A percentile compares a stretch with the other conserved stretches of the same genome.
These are phyloP conservation scores for Lasiodiplodia hormozganensis DNA, from an alignment of 2,329 filamentous ascomycete genomes.

Conservation along the genomic window DNA sequence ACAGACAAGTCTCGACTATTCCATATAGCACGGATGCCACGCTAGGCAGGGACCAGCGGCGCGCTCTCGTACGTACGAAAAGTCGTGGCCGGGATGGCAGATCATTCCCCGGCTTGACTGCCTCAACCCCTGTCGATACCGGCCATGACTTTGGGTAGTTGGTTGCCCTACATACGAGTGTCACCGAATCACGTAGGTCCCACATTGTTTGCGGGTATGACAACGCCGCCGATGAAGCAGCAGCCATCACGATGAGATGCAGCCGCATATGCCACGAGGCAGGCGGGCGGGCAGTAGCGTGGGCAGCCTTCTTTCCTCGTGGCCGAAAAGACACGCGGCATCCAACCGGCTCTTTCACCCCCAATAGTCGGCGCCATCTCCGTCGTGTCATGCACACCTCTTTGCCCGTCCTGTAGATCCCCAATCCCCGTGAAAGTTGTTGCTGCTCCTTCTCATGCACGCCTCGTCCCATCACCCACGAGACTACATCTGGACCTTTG, in stretches of 20 bases:
- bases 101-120: not conserved
- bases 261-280: no score
- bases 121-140: not conserved
- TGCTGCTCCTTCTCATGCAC: not conserved
- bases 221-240: no score
- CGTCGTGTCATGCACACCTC: no score
- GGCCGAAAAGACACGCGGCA: no score
- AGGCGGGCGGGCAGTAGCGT: no score
- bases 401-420: no score
- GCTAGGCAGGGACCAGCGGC: not conserved
- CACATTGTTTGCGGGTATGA: no score
- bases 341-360: no score
- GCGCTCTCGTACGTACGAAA: not conserved
- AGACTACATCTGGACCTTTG: not conserved
- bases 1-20: slow-evolving; percentile 6
- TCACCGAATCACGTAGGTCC: not conserved
- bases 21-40: not conserved
- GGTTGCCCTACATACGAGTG: not conserved
- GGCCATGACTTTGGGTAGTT: not conserved
- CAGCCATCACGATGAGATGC: no score
- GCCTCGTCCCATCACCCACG: not conserved
- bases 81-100: not conserved
- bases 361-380: no score
- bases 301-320: no score
- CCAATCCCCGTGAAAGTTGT: not conserved